Conservation (phyloP, 139 green algal species). For the Coelastrella sp. region DNA sequence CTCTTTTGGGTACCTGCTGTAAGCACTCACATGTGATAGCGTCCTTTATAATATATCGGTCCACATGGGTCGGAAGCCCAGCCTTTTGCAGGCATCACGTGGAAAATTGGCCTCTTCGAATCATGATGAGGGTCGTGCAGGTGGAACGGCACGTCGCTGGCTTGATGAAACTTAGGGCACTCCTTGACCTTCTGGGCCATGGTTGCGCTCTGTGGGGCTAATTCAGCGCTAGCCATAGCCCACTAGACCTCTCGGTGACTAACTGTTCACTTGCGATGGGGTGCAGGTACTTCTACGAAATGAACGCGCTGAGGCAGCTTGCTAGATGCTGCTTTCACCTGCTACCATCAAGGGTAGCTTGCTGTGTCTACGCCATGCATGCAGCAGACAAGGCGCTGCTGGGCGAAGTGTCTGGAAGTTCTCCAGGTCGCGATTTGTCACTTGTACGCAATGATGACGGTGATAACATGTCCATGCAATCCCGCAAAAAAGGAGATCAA, state of each 20-base stretch:
- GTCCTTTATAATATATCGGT: slow-evolving; percentile 63
- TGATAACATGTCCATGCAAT: neutral
- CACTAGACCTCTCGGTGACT: too few relatives aligned
- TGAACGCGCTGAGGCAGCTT: neutral
- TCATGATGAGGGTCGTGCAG: slow-evolving; percentile 47
- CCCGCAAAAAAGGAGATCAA: neutral
- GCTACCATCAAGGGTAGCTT: neutral
- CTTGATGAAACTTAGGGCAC: neutral
- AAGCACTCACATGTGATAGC: slow-evolving; percentile 68
- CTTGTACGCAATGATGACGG: neutral
- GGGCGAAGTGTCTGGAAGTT: neutral
- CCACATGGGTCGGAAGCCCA: slow-evolving; percentile 85
- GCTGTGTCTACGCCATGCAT: neutral
- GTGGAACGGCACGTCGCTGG: neutral
- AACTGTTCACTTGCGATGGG: neutral
- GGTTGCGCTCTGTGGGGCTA: neutral
- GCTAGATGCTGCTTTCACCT: neutral
- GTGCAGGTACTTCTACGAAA: neutral
- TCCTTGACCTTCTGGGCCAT: neutral
- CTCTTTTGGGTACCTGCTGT: too few relatives aligned
- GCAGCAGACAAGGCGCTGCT: neutral
- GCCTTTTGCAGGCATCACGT: slow-evolving; percentile 64
- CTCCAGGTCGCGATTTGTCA: neutral
- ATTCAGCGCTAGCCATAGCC: neutral
- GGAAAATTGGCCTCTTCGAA: slow-evolving; percentile 63